A percentile compares a stretch with the other conserved stretches of the same genome.
These are phyloP conservation scores for Auriscalpium orientale DNA, from an alignment of 768 basidiomycete genomes.

Conservation along the genomic window DNA sequence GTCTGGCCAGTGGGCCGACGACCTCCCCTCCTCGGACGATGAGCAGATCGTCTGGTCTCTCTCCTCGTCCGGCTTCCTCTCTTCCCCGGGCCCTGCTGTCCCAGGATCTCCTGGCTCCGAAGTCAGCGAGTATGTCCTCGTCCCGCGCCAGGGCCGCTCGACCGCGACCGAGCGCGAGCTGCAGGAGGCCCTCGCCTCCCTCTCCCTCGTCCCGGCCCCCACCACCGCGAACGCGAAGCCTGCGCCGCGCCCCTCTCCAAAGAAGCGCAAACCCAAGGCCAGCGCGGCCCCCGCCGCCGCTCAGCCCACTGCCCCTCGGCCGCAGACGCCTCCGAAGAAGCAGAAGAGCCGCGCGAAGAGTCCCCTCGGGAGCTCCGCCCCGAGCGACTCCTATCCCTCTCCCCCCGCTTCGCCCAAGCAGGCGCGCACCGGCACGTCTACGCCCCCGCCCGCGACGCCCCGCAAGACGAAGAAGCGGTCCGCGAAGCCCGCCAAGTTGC, in stretches of 20 bases:
- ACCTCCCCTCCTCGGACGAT: conserved; percentile 9
- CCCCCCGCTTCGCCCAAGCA: conserved; percentile 10
- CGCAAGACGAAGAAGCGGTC: background rate
- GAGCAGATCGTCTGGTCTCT: conserved; percentile 16
- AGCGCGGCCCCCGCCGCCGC: background rate
- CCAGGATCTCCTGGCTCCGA: conserved; percentile 18
- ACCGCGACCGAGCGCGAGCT: conserved; percentile 24
- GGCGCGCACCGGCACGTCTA: background rate
- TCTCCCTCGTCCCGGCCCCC: background rate
- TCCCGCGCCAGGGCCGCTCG: conserved; percentile 46
- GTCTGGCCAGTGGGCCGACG: conserved; percentile 8
- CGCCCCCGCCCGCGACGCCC: background rate
- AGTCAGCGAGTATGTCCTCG: conserved; percentile 22
- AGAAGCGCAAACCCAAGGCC: background rate
- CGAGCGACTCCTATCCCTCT: background rate
- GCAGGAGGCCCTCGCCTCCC: conserved; percentile 12
- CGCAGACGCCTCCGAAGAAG: conserved; percentile 1
- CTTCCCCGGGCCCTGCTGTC: background rate
- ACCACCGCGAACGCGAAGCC: background rate
- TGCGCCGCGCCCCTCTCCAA: background rate
- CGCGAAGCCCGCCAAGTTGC: background rate
- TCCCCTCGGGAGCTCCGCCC: background rate
- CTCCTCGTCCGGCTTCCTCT: conserved; percentile 8
- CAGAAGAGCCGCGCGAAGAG: conserved; percentile 5
- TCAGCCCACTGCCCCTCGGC: conserved; percentile 2